These are phyloP conservation scores for Blastomyces parvus DNA, from an alignment of 2,329 filamentous ascomycete genomes.

Conservation along the genomic window DNA sequence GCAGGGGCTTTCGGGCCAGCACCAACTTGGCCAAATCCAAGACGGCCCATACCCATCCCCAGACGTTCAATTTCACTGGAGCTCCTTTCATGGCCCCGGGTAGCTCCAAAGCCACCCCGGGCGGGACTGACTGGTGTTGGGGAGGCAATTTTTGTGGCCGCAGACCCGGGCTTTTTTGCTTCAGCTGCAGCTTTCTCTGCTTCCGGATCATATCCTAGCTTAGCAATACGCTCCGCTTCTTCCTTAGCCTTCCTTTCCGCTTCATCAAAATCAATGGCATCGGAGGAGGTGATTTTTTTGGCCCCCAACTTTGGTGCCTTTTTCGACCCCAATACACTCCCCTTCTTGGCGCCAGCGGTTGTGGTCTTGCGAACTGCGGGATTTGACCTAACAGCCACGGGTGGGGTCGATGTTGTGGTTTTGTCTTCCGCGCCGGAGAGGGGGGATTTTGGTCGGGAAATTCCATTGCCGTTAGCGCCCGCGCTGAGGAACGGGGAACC, in stretches of 20 bases:
- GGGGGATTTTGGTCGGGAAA: constrained; percentile 72
- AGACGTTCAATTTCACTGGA: constrained; percentile 77
- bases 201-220: constrained; percentile 89
- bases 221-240: constrained; percentile 90
- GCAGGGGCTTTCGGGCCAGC: constrained; percentile 51
- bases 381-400: constrained; percentile 61
- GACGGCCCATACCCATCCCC: constrained; percentile 75
- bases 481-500: constrained; percentile 84
- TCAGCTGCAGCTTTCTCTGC: constrained; percentile 54
- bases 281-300: constrained; percentile 70
- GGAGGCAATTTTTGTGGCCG: constrained; percentile 56
- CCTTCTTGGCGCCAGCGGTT: constrained; percentile 59
- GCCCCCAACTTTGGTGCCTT: constrained; percentile 76
- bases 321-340: constrained; percentile 77
- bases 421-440: constrained; percentile 48
- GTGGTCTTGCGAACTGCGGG: constrained; percentile 72
- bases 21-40: constrained; percentile 82
- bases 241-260: constrained; percentile 96
- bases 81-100: constrained; percentile 44
- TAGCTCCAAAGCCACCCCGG: constrained; percentile 51
- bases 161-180: constrained; percentile 32
- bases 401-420: constrained; percentile 42
- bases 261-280: constrained; percentile 89
- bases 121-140: constrained; percentile 67
- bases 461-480: constrained; percentile 54